phyloP scores from a whole-genome alignment of 805 yeast genomes.

The Candida methanosorbosa region DNA sequence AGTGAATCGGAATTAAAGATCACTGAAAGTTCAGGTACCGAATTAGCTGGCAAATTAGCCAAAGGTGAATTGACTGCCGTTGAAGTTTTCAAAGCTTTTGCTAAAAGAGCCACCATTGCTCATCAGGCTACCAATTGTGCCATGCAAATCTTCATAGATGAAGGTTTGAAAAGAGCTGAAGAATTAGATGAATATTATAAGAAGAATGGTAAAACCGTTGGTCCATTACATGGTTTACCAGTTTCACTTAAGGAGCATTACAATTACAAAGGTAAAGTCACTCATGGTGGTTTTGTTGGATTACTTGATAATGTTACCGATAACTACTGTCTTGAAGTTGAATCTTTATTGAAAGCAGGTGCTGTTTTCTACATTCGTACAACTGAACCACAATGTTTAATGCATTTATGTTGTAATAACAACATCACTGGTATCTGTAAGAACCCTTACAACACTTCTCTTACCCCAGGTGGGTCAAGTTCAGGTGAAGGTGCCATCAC shows the following conservation, averaged over 20 bases:
- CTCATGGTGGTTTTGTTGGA: conserved; percentile 41
- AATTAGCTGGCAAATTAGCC: conserved; percentile 26
- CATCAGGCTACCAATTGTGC: conserved; percentile 44
- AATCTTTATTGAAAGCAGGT: conserved; percentile 39
- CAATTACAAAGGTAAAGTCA: conserved; percentile 38
- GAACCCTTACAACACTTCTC: conserved; percentile 38
- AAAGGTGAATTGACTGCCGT: conserved; percentile 31
- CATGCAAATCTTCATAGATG: conserved; percentile 36
- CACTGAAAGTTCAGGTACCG: conserved; percentile 30
- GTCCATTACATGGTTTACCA: conserved; percentile 59
- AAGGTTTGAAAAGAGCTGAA: conserved; percentile 38
- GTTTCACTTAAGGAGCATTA: conserved; percentile 54
- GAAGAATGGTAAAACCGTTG: conserved; percentile 37
- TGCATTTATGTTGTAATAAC: conserved; percentile 48
- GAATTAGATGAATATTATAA: conserved; percentile 42
- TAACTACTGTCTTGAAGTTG: conserved; percentile 31
- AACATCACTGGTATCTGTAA: conserved; percentile 42
- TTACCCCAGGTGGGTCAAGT: conserved; percentile 46
- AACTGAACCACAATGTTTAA: conserved; percentile 45
- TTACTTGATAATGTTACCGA: conserved; percentile 30
- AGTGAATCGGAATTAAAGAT: conserved; percentile 30
- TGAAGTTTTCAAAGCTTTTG: conserved; percentile 36
- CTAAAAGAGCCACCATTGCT: conserved; percentile 38
- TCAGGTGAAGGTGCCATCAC: conserved; percentile 44
- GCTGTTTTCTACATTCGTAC: conserved; percentile 50